Percentiles rank a stretch among this genome's conserved stretches.
Conservation (phyloP, 257 asterid species). For the Solanum peruvianum region DNA sequence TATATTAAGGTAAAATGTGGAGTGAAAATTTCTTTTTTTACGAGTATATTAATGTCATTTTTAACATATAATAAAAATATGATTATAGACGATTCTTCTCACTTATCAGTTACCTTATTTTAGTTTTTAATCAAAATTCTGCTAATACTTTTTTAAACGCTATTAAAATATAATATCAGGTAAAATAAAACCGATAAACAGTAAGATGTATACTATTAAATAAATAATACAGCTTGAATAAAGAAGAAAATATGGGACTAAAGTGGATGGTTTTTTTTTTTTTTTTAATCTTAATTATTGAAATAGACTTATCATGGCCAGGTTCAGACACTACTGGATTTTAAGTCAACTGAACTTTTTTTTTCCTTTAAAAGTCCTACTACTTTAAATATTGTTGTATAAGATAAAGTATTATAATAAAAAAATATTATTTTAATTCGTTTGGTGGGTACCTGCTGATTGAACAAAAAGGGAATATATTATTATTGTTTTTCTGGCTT, state of each 20-base stretch:
- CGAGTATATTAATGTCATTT: no score
- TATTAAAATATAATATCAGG: no score
- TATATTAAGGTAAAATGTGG: background rate
- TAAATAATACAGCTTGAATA: background rate
- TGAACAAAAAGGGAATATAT: background rate
- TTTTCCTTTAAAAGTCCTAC: background rate
- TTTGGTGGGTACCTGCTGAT: background rate
- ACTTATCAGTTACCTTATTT: accelerated
- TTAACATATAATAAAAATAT: no score
- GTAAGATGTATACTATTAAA: background rate
- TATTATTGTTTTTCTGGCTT: background rate
- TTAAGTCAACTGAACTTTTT: background rate
- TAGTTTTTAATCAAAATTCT: no score
- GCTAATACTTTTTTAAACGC: no score
- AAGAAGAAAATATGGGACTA: background rate
- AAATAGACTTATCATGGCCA: background rate
- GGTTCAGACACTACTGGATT: background rate
- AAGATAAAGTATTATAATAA: background rate
- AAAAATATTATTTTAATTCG: background rate
- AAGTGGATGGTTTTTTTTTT: background rate
- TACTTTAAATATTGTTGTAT: background rate
- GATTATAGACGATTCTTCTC: no score
- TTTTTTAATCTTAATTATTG: background rate
- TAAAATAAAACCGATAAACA: background rate
- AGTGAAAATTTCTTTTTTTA: no score